phyloP scores from a whole-genome alignment of 2,329 filamentous ascomycete species.

The Xylariaceae sp. region DNA sequence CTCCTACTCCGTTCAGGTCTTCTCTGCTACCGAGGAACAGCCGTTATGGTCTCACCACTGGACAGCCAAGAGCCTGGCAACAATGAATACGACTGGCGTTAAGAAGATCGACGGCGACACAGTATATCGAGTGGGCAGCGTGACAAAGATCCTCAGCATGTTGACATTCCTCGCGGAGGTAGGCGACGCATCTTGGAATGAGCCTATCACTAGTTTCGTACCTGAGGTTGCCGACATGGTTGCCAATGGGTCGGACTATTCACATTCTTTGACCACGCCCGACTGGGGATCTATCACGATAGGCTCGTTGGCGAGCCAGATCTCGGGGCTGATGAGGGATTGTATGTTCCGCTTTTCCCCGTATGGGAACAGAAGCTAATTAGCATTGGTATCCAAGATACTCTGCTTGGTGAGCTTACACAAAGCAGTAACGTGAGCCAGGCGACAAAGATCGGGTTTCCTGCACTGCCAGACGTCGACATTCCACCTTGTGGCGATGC shows the following conservation, averaged over 20 bases:
- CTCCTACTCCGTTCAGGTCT: conserved; percentile 33
- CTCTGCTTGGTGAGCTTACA: conserved; percentile 23
- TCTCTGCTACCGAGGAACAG: conserved; percentile 23
- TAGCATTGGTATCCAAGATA: conserved; percentile 10
- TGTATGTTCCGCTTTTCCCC: conserved; percentile 18
- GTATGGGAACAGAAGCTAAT: too few species aligned
- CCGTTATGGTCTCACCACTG: conserved; percentile 26
- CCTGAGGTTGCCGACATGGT: conserved; percentile 32
- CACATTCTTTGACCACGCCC: conserved; percentile 24
- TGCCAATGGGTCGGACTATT: conserved; percentile 8
- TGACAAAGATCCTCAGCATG: conserved; percentile 37
- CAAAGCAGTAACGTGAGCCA: conserved; percentile 12
- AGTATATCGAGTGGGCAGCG: conserved; percentile 29
- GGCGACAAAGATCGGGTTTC: conserved; percentile 27
- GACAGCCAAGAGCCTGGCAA: conserved; percentile 29
- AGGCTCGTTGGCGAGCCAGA: conserved; percentile 25
- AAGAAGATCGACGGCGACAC: conserved; percentile 21
- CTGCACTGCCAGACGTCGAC: conserved; percentile 20
- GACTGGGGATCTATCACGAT: conserved; percentile 27
- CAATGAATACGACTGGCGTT: conserved; percentile 28
- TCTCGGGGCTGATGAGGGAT: conserved; percentile 32
- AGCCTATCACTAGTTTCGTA: conserved; percentile 37
- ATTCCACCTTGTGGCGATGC: conserved; percentile 30
- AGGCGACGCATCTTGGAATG: conserved; percentile 33
- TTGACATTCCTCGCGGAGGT: conserved; percentile 33